Evolutionary conservation across 2,329 filamentous ascomycete genomes (phyloP), one percentile per base, ranked within the genome.

Genomic region (Aspergillus ustus): DNA sequence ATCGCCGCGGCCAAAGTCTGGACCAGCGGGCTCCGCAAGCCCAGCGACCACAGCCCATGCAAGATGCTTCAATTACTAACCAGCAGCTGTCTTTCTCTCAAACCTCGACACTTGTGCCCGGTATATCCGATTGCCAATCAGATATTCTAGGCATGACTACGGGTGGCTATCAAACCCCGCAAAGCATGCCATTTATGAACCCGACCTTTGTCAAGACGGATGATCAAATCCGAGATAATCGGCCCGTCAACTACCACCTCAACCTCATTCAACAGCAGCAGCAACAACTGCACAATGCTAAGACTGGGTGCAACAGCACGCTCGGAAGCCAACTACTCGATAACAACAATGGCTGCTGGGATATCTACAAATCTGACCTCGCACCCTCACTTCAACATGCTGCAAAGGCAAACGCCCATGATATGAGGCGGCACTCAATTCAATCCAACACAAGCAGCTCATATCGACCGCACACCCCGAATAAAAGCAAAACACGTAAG

Each of bases 1-100:
- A 96, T 80, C 89, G 92, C 79, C 86, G 92, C 77, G 93, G 93
- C 73, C 87, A 93, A 81, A 95, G 91, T 81, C 84, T 96, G 72
- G 92, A 96, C 80, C 90, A 87, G 67, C 82, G 87, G 80, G 83
- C 84, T 79, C 84, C 81, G 75, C 75, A 80, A 84, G 78, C 81
- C 82, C 77, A 81, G 72, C 76, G 78, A 75, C 70, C 70, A 72
- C 69, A 71, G 69, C 60, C 71, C 72, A 66, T 79, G 73, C 83
- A 84, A 79, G 82, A 84, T 69, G 81, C 82, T 71, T 75, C 72
- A 69, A 84, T 82, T 81, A 86, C 80, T 77, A 83, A 82, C 75
- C 76, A 52, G 85, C 84, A 78, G 73, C 76, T 80, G 63, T 51
- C 66, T 51, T 63, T 70, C 64, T 74, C 73, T 52, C 72, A 77